Percentiles rank a stretch among this genome's conserved stretches.
phyloP scores from a whole-genome alignment of 768 basidiomycete genomes.

The Pleurotus tuber-regium region DNA sequence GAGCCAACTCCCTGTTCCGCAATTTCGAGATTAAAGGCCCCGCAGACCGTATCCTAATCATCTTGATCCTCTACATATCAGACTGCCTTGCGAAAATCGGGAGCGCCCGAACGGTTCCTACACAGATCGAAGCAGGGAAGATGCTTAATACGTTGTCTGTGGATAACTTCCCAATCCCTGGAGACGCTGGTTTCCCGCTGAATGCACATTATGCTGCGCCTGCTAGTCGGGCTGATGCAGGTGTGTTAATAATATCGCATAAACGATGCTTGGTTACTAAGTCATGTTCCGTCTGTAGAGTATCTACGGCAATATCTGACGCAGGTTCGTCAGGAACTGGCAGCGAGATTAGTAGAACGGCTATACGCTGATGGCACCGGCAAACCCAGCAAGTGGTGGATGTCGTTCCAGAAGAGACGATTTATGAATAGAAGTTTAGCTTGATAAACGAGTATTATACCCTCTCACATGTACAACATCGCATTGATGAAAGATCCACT shows the following conservation, averaged over 20 bases:
- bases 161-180: conserved; percentile 91
- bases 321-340: conserved; percentile 91
- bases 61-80: conserved; percentile 96
- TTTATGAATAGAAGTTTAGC: conserved; percentile 93
- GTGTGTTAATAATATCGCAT: conserved; percentile 36
- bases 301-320: conserved; percentile 87
- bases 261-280: conserved; percentile 10
- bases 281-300: conserved; percentile 44
- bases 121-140: conserved; percentile 85
- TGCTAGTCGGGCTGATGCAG: conserved; percentile 71
- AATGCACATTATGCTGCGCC: conserved; percentile 91
- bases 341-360: conserved; percentile 79
- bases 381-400: conserved; percentile 99
- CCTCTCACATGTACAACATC: conserved; percentile 20
- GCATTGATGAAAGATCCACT: conserved; percentile 12
- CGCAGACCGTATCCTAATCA: conserved; percentile 92
- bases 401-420: conserved; percentile 97
- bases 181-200: conserved; percentile 91
- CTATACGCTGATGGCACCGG: conserved; percentile 92
- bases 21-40: conserved; percentile 99
- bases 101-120: conserved; percentile 59
- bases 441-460: conserved; percentile 35
- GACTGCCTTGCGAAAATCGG: conserved; percentile 95
- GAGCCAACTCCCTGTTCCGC: conserved; percentile 97
- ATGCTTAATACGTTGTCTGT: conserved; percentile 88